phyloP scores from a whole-genome alignment of 2,329 filamentous ascomycete species.

The Ceratocystiopsis sp. region DNA sequence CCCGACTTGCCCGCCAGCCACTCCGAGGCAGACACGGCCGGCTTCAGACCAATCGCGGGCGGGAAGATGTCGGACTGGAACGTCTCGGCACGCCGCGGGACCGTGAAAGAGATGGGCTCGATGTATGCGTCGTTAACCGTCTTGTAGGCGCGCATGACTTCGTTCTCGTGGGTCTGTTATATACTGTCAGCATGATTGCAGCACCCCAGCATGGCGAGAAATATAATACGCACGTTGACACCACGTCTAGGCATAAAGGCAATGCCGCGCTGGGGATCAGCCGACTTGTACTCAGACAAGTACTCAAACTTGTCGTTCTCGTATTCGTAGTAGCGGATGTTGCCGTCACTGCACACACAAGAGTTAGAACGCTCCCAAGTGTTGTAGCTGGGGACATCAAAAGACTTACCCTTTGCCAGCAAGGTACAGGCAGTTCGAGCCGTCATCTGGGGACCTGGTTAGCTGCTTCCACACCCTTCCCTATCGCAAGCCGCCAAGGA shows the following conservation, averaged over 20 bases:
- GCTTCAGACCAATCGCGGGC: conserved; percentile 61
- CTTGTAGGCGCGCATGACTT: conserved; percentile 91
- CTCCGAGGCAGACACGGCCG: conserved; percentile 62
- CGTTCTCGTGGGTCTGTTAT: conserved; percentile 71
- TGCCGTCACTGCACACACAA: conserved; percentile 54
- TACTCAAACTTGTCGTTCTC: conserved; percentile 98
- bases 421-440: conserved; percentile 85
- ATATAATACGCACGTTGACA: conserved; percentile 48
- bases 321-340: conserved; percentile 97
- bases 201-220: neutral
- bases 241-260: conserved; percentile 91
- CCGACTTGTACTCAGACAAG: conserved; percentile 92
- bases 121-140: conserved; percentile 90
- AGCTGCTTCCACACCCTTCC: too few relatives aligned
- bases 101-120: conserved; percentile 94
- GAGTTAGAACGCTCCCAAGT: too few relatives aligned
- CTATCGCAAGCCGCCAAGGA: neutral
- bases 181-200: too few relatives aligned
- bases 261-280: conserved; percentile 82
- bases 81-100: conserved; percentile 78
- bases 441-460: conserved; percentile 44
- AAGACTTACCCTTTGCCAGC: conserved; percentile 70
- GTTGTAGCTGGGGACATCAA: neutral
- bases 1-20: conserved; percentile 79
- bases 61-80: conserved; percentile 98